Conservation (phyloP, 176 grass and related monocot species). For the Secale cereale region DNA sequence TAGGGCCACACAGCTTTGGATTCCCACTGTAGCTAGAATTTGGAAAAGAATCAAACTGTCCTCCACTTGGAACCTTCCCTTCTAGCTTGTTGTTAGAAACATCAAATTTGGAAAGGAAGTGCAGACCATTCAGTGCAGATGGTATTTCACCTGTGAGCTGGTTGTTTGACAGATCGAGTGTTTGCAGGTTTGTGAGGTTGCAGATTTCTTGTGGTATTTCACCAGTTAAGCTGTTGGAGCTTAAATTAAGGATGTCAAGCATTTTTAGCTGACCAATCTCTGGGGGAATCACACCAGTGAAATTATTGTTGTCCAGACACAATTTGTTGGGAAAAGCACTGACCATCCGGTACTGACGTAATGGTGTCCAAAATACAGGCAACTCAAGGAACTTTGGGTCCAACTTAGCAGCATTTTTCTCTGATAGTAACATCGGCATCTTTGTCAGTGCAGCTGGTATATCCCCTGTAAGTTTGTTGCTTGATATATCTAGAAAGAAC, state of each 20-base stretch:
- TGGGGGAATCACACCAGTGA: conserved; percentile 47
- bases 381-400: conserved; percentile 59
- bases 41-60: conserved; percentile 65
- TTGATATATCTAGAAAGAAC: conserved; percentile 68
- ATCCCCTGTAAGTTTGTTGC: conserved; percentile 49
- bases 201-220: conserved; percentile 46
- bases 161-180: conserved; percentile 55
- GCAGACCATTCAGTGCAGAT: conserved; percentile 26
- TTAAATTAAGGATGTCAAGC: conserved; percentile 50
- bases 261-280: conserved; percentile 56
- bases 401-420: conserved; percentile 40
- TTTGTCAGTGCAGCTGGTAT: conserved; percentile 50
- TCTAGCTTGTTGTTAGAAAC: conserved; percentile 68
- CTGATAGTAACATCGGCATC: conserved; percentile 48
- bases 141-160: conserved; percentile 60
- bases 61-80: conserved; percentile 50
- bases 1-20: conserved; percentile 50
- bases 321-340: conserved; percentile 53
- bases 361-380: conserved; percentile 48
- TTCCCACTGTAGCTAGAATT: conserved; percentile 66
- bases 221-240: conserved; percentile 56
- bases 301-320: conserved; percentile 38
- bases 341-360: conserved; percentile 55
- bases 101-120: conserved; percentile 66
- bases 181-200: conserved; percentile 56